A percentile compares a stretch with the other conserved stretches of the same genome.
These are phyloP conservation scores for Microdochium bolleyi DNA, from an alignment of 2,329 filamentous ascomycete species.

Conservation along the genomic window DNA sequence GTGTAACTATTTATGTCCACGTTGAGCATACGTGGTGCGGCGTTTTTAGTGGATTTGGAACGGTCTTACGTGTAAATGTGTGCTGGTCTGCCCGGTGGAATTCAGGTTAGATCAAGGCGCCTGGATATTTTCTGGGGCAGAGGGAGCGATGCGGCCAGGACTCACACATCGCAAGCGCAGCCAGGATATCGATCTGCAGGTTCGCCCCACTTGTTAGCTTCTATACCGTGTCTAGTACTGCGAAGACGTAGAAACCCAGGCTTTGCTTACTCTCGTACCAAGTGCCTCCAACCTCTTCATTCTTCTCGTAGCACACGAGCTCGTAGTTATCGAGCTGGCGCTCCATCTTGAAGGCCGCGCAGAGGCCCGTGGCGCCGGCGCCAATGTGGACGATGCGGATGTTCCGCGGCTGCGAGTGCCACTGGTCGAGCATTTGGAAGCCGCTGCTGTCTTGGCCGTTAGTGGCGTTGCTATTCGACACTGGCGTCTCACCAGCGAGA, in stretches of 20 bases:
- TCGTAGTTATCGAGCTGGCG: not conserved
- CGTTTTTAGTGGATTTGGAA: too few species aligned
- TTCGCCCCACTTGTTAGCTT: not conserved
- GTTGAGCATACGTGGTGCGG: too few species aligned
- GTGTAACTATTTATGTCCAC: not conserved
- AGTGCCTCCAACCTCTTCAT: conserved; percentile 25
- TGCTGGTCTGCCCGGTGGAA: not conserved
- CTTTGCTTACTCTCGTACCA: conserved; percentile 12
- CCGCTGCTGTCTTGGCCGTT: not conserved
- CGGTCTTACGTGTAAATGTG: not conserved
- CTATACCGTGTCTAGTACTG: not conserved
- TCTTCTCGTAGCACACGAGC: conserved; percentile 12
- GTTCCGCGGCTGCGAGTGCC: not conserved
- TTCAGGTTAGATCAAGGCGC: too few species aligned
- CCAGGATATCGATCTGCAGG: not conserved
- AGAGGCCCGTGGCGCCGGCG: conserved; percentile 2
- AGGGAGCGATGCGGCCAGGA: not conserved
- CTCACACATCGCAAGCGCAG: not conserved
- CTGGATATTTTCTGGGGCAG: not conserved
- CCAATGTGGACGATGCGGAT: conserved; percentile 2
- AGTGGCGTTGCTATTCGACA: not conserved
- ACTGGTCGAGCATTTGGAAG: not conserved
- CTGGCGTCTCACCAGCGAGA: too few species aligned
- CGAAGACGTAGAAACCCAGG: not conserved
- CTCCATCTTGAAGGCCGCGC: conserved; percentile 1